phyloP scores from a whole-genome alignment of 2,329 filamentous ascomycete species.

The Cephalotrichum gorgonifer region DNA sequence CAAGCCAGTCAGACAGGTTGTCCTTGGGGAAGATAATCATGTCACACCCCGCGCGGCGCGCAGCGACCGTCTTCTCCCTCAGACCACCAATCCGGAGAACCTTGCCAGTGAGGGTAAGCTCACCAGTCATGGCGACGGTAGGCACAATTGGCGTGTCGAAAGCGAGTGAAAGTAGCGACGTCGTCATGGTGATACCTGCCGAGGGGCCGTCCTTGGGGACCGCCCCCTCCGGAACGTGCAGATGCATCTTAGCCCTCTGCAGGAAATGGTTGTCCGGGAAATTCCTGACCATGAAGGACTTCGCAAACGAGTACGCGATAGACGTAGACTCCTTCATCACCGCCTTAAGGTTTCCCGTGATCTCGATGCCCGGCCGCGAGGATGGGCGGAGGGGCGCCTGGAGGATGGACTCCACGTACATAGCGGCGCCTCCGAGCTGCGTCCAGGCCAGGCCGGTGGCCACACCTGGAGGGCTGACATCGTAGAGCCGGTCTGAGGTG shows the following conservation, averaged over 20 bases:
- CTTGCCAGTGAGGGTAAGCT: conserved; percentile 93
- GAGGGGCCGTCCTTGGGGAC: conserved; percentile 90
- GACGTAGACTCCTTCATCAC: conserved; percentile 98
- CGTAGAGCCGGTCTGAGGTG: conserved; percentile 90
- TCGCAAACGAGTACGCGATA: conserved; percentile 94
- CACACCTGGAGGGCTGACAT: conserved; percentile 84
- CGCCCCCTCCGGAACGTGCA: conserved; percentile 94
- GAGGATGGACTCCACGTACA: conserved; percentile 95
- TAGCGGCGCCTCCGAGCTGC: conserved; percentile 86
- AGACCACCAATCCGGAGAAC: conserved; percentile 89
- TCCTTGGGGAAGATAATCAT: conserved; percentile 92
- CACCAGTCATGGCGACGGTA: conserved; percentile 93
- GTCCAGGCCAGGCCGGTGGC: conserved; percentile 99
- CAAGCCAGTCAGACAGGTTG: conserved; percentile 94
- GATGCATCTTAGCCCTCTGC: conserved; percentile 85
- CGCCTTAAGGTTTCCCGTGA: conserved; percentile 86
- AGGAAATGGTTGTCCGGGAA: conserved; percentile 94
- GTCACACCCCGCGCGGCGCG: conserved; percentile 81
- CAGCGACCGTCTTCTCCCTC: conserved; percentile 94
- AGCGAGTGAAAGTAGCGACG: conserved; percentile 75
- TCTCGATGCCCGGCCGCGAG: conserved; percentile 72
- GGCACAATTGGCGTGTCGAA: conserved; percentile 70
- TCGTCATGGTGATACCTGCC: conserved; percentile 98
- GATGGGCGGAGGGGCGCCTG: conserved; percentile 67
- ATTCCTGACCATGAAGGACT: conserved; percentile 72